Evolutionary conservation across 225 moss, liverwort and hornwort species (phyloP), one percentile per base, ranked within the genome.

Genomic region (Polytrichum commune): DNA sequence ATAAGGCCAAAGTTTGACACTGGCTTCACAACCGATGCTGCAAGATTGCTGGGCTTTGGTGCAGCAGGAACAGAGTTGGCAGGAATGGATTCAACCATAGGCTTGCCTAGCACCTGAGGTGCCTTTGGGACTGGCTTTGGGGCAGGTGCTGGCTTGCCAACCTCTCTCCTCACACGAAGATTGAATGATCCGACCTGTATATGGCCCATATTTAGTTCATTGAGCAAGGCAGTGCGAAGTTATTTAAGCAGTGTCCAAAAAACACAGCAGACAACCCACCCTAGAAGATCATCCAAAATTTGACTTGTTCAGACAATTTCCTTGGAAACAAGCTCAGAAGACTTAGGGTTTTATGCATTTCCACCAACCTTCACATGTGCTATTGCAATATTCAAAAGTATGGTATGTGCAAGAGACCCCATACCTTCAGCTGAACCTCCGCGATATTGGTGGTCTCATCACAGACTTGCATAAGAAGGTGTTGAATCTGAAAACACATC

Each of bases 1-100:
- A 98, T 82, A 7, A 95, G 80, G 29, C 91, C 91, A 72, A 95
- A 95, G 69, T 91, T 93, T 62, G 90, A 85, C 28, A 92, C 84
- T 53, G 94, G 95, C 66, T 90, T 90, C 56, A 90, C 86, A 32
- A 88, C 74, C 35, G 95, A 75, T n/a, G 85, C 79, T 23, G 90
- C 73, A 63, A 93, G 72, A 72, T 81, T 53, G 64, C 80, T 80
- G 60, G 88, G 77, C 65, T 83, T 78, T 10, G 86, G 75, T 46
- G 80, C 79, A 63, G 82, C 67, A n/a, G 83, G 67, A 64, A 86
- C 86, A 5, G 86, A 61, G 19, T 74, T 72, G 1, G 84, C 79
- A 66, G 82, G 71, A 38, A 53, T 73, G 5, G 85, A 77, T 58
- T 82, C 88, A 27, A 87, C 87, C 93, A 96, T 93, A 6, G 96